Evolutionary conservation across 2,329 filamentous ascomycete genomes (phyloP), one percentile per base, ranked within the genome.

Genomic region (Alternaria sp.): DNA sequence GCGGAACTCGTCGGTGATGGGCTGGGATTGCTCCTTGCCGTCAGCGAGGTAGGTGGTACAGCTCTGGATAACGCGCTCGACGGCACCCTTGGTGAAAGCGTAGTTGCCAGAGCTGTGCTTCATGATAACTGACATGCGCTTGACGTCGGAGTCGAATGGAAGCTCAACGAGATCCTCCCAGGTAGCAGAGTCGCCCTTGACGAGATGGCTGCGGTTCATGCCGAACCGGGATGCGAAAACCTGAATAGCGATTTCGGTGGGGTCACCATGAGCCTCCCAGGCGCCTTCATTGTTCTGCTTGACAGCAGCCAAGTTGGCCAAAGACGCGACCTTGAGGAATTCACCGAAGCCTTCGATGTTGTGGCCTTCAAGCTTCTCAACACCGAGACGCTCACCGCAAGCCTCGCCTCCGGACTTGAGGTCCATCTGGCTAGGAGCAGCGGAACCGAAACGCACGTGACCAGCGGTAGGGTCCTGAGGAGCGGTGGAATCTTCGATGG

Each of bases 81-180:
- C 90, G 2, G 91, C 91, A 54, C 89, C 89, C 73, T 90, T 90
- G 61, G 87, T 88, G 70, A 89, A 89, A 50, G 88, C 80, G 14
- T 72, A 66, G 64, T 70, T 63, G 6, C 71, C 70, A 20, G 47
- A 65, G 3, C 61, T 50, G 15, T 85, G 77, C 46, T 84, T 73
- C 75, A 90, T 91, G 57, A 92, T 88, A 41, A 92, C 89, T 0
- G 89, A 91, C 90, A 93, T 93, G 71, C 89, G 91, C 82, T 93
- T 93, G 66, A 92, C 86, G 61, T 87, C 87, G 0, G 90, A 92
- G 73, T 93, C 90, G 66, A 93, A 93, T 0, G 90, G 90, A 62
- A 90, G 92, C 70, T 93, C 91, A 2, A 88, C 87, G 23, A 89
- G 59, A 26, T 78, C 74, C 23, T 76, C 73, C 79, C 79, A 80